Percentiles rank a stretch among this genome's conserved stretches.
Evolutionary conservation across 169 alveolate species (phyloP).

Genomic region (Plasmodium chabaudi): DNA sequence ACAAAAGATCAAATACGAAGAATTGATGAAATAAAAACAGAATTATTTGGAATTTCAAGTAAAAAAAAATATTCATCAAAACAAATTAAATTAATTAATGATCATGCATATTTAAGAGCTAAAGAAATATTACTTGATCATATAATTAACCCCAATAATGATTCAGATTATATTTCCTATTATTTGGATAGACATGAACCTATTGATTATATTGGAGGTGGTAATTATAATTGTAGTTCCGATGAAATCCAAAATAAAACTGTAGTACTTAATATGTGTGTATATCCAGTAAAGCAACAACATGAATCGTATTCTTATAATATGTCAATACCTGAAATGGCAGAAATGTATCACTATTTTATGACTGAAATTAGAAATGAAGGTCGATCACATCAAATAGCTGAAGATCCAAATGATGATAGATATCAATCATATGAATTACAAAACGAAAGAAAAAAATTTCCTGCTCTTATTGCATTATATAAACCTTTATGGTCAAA

Average conservation of each 20-base stretch:
- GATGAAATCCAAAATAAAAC: slow-evolving; percentile 72
- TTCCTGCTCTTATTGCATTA: slow-evolving; percentile 81
- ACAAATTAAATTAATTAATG: slow-evolving; percentile 67
- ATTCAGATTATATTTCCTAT: slow-evolving; percentile 58
- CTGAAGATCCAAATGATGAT: slow-evolving; percentile 78
- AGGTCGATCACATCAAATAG: slow-evolving; percentile 80
- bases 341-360: slow-evolving; percentile 84
- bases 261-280: slow-evolving; percentile 64
- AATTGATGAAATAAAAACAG: slow-evolving; percentile 32
- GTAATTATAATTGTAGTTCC: slow-evolving; percentile 31
- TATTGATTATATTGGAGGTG: slow-evolving; percentile 73
- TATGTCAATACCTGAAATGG: slow-evolving; percentile 84
- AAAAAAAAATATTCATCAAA: slow-evolving; percentile 56
- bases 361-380: slow-evolving; percentile 84
- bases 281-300: slow-evolving; percentile 49
- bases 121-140: slow-evolving; percentile 67
- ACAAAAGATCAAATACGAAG: background rate
- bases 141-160: slow-evolving; percentile 47
- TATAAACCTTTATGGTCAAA: slow-evolving; percentile 86
- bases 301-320: slow-evolving; percentile 53
- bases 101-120: slow-evolving; percentile 67
- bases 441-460: slow-evolving; percentile 78
- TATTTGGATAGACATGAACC: slow-evolving; percentile 66
- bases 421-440: slow-evolving; percentile 78
- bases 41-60: slow-evolving; percentile 51